Base-by-base conservation (phyloP, 148 eudicot genomes). In the Bassia scoparia region DNA sequence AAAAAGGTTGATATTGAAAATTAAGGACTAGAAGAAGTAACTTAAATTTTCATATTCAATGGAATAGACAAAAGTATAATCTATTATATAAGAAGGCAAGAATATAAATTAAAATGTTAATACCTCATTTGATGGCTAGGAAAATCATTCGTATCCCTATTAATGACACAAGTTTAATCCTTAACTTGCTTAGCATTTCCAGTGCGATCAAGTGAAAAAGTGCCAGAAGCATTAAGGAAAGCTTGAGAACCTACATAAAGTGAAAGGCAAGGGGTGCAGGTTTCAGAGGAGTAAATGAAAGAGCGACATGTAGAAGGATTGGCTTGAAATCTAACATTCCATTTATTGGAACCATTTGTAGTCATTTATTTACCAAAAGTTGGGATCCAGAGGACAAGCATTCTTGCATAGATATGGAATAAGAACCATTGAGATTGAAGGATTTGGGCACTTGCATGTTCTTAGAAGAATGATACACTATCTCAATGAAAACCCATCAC, bases 91-190 rank as follows among this genome's bases (percentile, higher is more conserved):
- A 15, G 12, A 0, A 49, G 21, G 21, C n/a, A 49, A 15, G 46
- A 8, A 41, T 41, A 8, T 8, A 41, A 41, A 4, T 6, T 41
- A 4, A 8, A 41, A 41, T 11, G 46, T n/a, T 23, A 61, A 12
- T 89, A 96, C 99, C 97, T 90, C 89, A 96, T 83, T 64, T 90
- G 86, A 49, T 92, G 96, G 83, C 81, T 86, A 72, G 92, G 74
- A 69, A 86, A 80, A 84, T 83, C 86, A 69, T 87, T 80, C 63
- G 92, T 91, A 79, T 50, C 82, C 73, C 84, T 92, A 79, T 96
- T 92, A 61, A 74, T 71, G 48, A 96, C 77, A 67, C 62, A 70
- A 58, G 96, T 85, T 86, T 82, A 82, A 61, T 80, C 82, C 83
- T 84, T 88, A 50, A 79, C 70, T 38, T 69, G 78, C 34, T 79